Evolutionary conservation across 352 stramenopile species (phyloP), one percentile per base, ranked within the genome.

Genomic region (Globisporangium barbulae): DNA sequence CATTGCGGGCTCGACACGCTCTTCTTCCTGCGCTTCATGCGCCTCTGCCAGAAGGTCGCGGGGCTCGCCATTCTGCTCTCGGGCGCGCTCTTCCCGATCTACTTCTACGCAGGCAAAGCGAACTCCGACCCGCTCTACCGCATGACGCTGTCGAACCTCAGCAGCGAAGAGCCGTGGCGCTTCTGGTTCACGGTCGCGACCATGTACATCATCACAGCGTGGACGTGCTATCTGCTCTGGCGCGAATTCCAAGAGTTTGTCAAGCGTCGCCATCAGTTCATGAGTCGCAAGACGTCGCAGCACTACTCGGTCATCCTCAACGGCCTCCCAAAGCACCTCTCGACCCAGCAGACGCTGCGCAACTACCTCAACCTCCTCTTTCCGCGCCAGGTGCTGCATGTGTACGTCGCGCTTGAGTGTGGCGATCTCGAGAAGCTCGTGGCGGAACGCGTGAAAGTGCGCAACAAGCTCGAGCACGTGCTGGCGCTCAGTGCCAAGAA

Each of bases 271-370:
- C 85, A 94, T 53, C 76, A 93, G 64, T 92, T 92, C 55, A 78
- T 94, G 69, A 68, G 73, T n/a, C 71, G 79, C 59, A 75, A 80
- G 33, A 58, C 70, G 55, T 47, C 80, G 44, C 80, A 92, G 69
- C 85, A 94, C 73, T 94, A 94, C 71, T 85, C 78, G 22, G 69
- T 94, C 56, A 76, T 91, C 31, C 68, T 94, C 28, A 90, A 90
- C 57, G 85, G 79, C 1, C 67, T 94, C 17, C 85, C 85, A n/a
- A 74, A 76, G 12, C 76, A 91, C 41, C 69, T 94, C 7, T 82
- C 79, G 53, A 93, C 83, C 33, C 77, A 87, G 44, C 80, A 93
- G 58, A 91, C 81, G 33, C 68, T 94, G 49, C 80, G 74, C 31
- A 93, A 90, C 62, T 94, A 92, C 60, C 57, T 94, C 42, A 74